These are phyloP conservation scores for Carallia brachiata DNA, from an alignment of 345 rosid genomes.

Conservation along the genomic window DNA sequence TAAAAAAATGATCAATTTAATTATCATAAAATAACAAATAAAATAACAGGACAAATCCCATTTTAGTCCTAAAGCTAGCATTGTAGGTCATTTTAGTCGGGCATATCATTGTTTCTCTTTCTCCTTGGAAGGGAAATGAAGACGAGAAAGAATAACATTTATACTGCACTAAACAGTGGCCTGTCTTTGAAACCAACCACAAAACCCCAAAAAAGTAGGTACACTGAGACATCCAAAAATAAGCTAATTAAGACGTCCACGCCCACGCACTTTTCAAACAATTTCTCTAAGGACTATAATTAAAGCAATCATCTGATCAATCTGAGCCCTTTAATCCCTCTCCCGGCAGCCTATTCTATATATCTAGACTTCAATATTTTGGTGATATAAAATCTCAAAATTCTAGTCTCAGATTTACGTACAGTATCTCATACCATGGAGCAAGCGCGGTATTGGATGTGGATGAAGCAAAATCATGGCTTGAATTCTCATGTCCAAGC, in stretches of 20 bases:
- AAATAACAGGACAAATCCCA: too few species aligned
- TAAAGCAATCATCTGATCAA: slow-evolving; percentile 4
- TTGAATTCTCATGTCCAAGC: slow-evolving; percentile 38
- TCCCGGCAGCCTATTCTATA: background rate
- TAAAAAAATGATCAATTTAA: too few species aligned
- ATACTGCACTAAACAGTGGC: background rate
- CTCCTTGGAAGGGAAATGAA: too few species aligned
- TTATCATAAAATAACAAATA: too few species aligned
- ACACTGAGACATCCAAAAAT: slow-evolving; percentile 28
- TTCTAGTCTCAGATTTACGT: background rate
- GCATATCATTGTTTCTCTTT: too few species aligned
- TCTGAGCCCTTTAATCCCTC: background rate
- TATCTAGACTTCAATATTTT: background rate
- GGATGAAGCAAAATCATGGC: slow-evolving; percentile 40
- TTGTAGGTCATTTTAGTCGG: too few species aligned
- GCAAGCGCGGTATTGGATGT: slow-evolving; percentile 47
- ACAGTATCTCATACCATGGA: slow-evolving; percentile 26
- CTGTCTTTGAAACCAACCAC: slow-evolving; percentile 17
- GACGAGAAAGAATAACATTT: background rate
- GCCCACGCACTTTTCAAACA: slow-evolving; percentile 41
- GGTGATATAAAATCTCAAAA: background rate
- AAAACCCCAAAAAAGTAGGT: slow-evolving; percentile 26
- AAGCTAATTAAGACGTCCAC: slow-evolving; percentile 26
- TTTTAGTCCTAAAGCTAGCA: too few species aligned
- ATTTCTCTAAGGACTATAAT: slow-evolving; percentile 11